Evolutionary conservation across 495 filamentous ascomycete genomes (phyloP), one percentile per base, ranked within the genome.

Genomic region (Hypoxylon cercidicola): DNA sequence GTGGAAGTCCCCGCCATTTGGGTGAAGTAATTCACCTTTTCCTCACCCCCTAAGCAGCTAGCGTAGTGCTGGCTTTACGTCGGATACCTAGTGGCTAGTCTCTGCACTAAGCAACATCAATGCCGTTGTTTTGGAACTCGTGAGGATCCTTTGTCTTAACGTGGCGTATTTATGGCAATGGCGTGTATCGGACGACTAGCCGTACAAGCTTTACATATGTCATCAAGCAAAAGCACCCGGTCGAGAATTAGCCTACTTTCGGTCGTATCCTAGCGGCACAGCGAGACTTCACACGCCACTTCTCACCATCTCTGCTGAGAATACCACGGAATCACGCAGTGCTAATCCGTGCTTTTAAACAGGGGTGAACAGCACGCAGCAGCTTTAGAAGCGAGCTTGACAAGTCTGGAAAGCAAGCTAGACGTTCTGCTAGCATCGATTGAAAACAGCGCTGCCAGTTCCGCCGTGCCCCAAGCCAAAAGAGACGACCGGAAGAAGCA

Each of bases 281-380:
- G 35, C 44, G 37, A 21, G 16, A 56, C 28, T 48, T 48, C 39
- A 54, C 60, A 56, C 39, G 20, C 35, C 28, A 55, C 37, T 54
- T 50, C 11, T 16, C 18, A 45, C 21, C 10, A 41, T 55, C 11
- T 49, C 16, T 62, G 5, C 25, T 50, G 19, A 32, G 13, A 32
- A 23, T 34, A 23, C 20, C 1, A 13, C 23, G 53, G 34, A 60
- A 51, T 25, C 44, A 51, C 21, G 43, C 28, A 55, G 35, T 46
- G 60, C 65, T 68, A 68, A 68, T 51, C 3, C 35, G 35, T 60
- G 37, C 19, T 35, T 28, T 37, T 9, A 51, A 54, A 71, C 55
- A 86, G 84, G 71, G 84, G 84, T 60, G 84, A 87, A 60, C 77
- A 79, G 63, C 79, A 84, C 16, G 84, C 84, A 21, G 64, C 78